Base-by-base conservation (phyloP, 129 eudicot species). In the Flaveria robusta region DNA sequence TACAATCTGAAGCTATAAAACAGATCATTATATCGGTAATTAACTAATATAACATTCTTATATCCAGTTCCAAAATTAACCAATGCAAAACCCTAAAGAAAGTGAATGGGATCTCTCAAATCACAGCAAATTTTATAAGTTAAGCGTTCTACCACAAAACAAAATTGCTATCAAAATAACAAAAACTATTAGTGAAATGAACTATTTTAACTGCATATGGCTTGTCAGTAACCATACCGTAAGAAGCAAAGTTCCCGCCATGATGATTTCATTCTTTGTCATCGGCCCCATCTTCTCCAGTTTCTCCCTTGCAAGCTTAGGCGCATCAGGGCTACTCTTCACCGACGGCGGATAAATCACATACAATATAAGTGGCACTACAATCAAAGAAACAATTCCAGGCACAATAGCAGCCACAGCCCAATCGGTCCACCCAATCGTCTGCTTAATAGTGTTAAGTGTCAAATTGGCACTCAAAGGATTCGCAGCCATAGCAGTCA, bases 401-500 rank as follows among this genome's bases (percentile, higher is more conserved):
- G 99, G 99, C 62, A 94, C 97, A 27, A 91, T 82, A 0, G 99
- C 99, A 0, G 96, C 99, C 78, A 73, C 84, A 18, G 97, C 97
- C 99, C 99, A 94, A 79, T 91, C 96, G 52, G 92, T 91, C 99
- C 99, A 94, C 68, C 93, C 93, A 42, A 91, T 91, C 0, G 93
- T 66, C 87, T 87, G 81, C 72, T 84, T 60, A 14, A 94, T 91
- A 3, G 97, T 87, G 42, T 80, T 84, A 18, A 77, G 52, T 2
- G 98, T 87, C 86, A 93, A 83, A 82, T 86, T 91, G 0, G 89
- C 93, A 76, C 92, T 86, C 84, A 91, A 76, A 0, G 93, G 97
- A 83, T 93, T 93, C 0, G 97, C 97, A 20, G 99, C 99, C 97
- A 91, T 91, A 2, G 99, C 99, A 5, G 99, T 94, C 87, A 94